Percentiles rank a stretch among this genome's conserved stretches.
Conservation (phyloP, 306 rosid species). For the Dalbergia cultrata region DNA sequence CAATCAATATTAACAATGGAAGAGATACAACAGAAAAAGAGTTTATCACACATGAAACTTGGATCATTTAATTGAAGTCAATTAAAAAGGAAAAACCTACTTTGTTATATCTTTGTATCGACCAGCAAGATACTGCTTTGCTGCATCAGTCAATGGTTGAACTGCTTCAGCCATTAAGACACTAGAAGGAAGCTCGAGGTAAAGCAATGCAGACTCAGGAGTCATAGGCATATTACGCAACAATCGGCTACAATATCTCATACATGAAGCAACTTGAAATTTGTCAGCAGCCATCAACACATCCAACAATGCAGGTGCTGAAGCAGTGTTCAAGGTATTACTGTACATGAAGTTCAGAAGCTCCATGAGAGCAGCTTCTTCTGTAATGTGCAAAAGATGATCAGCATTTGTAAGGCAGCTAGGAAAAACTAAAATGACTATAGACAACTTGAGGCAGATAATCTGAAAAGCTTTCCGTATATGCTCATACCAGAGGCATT, state of each 20-base stretch:
- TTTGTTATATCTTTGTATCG: constrained; percentile 87
- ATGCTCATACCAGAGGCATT: constrained; percentile 74
- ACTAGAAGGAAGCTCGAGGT: constrained; percentile 93
- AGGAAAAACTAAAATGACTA: constrained; percentile 22
- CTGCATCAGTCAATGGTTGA: constrained; percentile 92
- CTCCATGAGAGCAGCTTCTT: constrained; percentile 96
- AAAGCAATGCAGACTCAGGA: constrained; percentile 92
- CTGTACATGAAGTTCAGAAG: constrained; percentile 92
- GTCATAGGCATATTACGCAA: constrained; percentile 85
- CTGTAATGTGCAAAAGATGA: constrained; percentile 59
- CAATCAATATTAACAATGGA: neutral
- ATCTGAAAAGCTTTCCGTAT: neutral
- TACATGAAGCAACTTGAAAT: constrained; percentile 95
- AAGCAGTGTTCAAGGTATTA: constrained; percentile 58
- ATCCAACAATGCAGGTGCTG: constrained; percentile 84
- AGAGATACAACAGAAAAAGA: neutral
- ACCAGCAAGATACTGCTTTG: constrained; percentile 84
- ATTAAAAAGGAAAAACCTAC: constrained; percentile 55
- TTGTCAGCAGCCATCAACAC: constrained; percentile 99
- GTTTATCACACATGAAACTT: neutral
- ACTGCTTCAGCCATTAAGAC: constrained; percentile 94
- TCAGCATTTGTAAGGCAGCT: constrained; percentile 26
- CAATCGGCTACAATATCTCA: constrained; percentile 81
- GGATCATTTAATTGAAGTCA: neutral
- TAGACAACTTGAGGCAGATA: neutral